A percentile compares a stretch with the other conserved stretches of the same genome.
phyloP scores from a whole-genome alignment of 306 rosid species.

The Acacia crassicarpa region DNA sequence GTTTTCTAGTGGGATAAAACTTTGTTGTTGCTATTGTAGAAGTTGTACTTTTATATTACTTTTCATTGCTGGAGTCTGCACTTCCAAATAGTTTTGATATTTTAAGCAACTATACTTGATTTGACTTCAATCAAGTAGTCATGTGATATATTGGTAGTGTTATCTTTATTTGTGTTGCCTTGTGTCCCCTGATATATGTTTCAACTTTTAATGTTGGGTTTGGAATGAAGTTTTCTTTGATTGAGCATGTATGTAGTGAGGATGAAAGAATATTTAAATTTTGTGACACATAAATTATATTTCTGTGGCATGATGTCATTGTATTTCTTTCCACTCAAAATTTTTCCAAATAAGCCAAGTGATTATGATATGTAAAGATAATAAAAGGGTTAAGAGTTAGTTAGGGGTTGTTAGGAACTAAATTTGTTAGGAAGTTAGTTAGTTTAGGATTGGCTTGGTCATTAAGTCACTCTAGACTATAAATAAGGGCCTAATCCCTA shows the following conservation, averaged over 20 bases:
- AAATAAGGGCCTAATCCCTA: too few species aligned
- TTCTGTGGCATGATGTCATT: background rate
- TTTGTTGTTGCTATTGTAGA: too few species aligned
- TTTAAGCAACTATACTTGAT: background rate
- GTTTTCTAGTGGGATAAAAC: too few species aligned
- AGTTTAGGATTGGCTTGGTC: too few species aligned
- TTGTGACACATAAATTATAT: background rate
- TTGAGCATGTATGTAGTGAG: background rate
- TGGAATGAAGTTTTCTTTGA: slow-evolving; percentile 8
- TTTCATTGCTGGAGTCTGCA: background rate
- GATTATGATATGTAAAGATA: background rate
- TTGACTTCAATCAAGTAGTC: background rate
- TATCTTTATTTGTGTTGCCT: background rate
- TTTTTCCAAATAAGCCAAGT: background rate
- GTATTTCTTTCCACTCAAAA: background rate
- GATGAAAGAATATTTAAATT: background rate
- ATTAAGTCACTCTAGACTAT: too few species aligned
- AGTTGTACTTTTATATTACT: background rate
- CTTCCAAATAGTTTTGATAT: background rate
- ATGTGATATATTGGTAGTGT: background rate
- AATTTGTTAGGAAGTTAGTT: too few species aligned
- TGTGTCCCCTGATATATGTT: background rate
- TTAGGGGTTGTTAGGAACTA: too few species aligned
- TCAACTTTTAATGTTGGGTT: background rate
- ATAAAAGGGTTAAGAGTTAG: too few species aligned